A percentile compares a stretch with the other conserved stretches of the same genome.
Evolutionary conservation across 225 moss, liverwort and hornwort genomes (phyloP).

Genomic region (Sphagnum tenellum): DNA sequence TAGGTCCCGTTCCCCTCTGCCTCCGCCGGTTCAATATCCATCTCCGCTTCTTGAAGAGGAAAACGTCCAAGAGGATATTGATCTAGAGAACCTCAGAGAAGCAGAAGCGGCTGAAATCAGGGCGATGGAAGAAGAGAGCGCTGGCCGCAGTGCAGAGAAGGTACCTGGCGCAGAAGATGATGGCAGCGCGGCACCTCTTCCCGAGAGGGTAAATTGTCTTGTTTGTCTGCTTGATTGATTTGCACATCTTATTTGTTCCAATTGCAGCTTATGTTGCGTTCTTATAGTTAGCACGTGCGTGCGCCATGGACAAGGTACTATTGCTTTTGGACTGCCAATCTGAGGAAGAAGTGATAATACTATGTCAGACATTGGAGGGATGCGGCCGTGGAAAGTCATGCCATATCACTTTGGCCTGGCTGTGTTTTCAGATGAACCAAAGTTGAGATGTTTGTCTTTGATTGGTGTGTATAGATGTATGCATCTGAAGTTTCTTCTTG

Average conservation of each 20-base stretch:
- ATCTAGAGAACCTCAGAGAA: slow-evolving; percentile 63
- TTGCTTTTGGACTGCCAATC: too few relatives aligned
- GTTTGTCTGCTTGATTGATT: too few relatives aligned
- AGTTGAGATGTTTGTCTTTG: too few relatives aligned
- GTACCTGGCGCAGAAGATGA: slow-evolving; percentile 91
- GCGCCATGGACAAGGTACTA: too few relatives aligned
- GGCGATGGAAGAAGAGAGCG: slow-evolving; percentile 99
- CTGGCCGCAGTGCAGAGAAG: slow-evolving; percentile 95
- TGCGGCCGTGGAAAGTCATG: too few relatives aligned
- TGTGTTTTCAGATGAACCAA: too few relatives aligned
- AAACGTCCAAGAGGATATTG: slow-evolving; percentile 60
- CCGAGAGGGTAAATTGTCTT: slow-evolving; percentile 67
- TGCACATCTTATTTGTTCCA: too few relatives aligned
- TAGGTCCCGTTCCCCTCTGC: slow-evolving; percentile 48
- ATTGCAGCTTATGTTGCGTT: too few relatives aligned
- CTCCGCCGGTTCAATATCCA: slow-evolving; percentile 55
- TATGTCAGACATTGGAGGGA: too few relatives aligned
- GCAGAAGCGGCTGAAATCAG: slow-evolving; percentile 55
- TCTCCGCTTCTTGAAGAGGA: slow-evolving; percentile 43
- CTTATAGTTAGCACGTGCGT: too few relatives aligned
- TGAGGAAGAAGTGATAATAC: too few relatives aligned
- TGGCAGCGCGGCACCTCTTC: slow-evolving; percentile 87
- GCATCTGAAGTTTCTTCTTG: not conserved
- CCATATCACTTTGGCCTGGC: too few relatives aligned
- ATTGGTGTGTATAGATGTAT: not conserved